These are phyloP conservation scores for Vigna mungo DNA, from an alignment of 306 rosid species.

Conservation along the genomic window DNA sequence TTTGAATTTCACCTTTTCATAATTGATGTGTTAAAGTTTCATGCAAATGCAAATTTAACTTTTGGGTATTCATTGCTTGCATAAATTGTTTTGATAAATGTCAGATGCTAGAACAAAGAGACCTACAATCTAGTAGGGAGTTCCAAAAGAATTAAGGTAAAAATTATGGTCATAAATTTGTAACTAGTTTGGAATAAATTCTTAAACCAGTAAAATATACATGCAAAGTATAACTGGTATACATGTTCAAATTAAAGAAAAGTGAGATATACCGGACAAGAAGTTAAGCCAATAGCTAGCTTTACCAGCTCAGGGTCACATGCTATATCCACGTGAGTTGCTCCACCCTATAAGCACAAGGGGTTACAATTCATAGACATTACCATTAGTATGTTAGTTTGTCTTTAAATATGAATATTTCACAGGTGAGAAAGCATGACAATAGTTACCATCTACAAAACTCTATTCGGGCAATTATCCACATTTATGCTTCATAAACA, in stretches of 20 bases:
- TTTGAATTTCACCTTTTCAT: no score
- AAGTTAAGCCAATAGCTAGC: slow-evolving; percentile 82
- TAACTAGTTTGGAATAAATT: neutral
- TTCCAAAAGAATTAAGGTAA: neutral
- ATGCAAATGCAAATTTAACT: neutral
- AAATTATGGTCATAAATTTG: slow-evolving; percentile 1
- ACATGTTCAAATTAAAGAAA: slow-evolving; percentile 27
- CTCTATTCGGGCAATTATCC: neutral
- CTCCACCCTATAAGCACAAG: slow-evolving; percentile 71
- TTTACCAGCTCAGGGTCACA: slow-evolving; percentile 93
- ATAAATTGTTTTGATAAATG: neutral
- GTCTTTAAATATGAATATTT: slow-evolving; percentile 3
- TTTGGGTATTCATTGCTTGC: neutral
- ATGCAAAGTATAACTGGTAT: neutral
- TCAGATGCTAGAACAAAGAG: slow-evolving; percentile 1
- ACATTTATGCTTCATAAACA: slow-evolving; percentile 1
- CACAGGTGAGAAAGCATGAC: slow-evolving; percentile 16
- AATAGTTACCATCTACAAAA: neutral
- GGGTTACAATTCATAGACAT: slow-evolving; percentile 18
- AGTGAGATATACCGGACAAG: slow-evolving; percentile 69
- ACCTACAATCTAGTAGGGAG: neutral
- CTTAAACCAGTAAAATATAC: neutral
- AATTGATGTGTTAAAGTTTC: no score
- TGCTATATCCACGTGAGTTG: slow-evolving; percentile 98
- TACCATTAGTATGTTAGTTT: slow-evolving; percentile 23